Conservation (phyloP, 768 basidiomycete species). For the Hericium rajendrae region DNA sequence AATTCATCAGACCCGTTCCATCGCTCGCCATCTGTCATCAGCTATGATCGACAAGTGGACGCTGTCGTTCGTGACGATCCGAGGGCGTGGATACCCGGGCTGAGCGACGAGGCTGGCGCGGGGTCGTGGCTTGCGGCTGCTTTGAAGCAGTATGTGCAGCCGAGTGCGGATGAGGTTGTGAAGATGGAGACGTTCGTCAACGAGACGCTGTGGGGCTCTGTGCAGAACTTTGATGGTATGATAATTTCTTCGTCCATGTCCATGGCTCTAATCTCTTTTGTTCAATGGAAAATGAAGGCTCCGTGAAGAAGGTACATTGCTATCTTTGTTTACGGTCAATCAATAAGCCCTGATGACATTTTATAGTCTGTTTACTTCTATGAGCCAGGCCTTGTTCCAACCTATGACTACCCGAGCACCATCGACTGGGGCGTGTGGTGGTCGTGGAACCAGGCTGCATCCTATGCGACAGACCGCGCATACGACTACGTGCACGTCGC, state of each 20-base stretch:
- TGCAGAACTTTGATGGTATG: conserved; percentile 43
- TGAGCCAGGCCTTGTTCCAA: conserved; percentile 29
- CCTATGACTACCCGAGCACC: conserved; percentile 37
- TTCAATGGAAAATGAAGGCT: neutral
- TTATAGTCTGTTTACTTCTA: neutral
- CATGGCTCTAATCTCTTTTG: neutral
- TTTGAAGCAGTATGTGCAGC: conserved; percentile 49
- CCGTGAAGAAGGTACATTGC: neutral
- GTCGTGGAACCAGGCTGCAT: conserved; percentile 43
- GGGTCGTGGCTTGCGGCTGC: conserved; percentile 47
- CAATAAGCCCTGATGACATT: neutral
- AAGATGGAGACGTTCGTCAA: conserved; percentile 43
- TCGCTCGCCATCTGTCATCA: conserved; percentile 43
- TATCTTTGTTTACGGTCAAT: neutral
- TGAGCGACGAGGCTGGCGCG: conserved; percentile 52
- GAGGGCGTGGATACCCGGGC: conserved; percentile 49
- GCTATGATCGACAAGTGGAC: conserved; percentile 43
- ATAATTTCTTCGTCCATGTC: neutral
- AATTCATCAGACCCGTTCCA: conserved; percentile 40
- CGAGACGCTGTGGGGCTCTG: conserved; percentile 36
- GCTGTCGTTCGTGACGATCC: conserved; percentile 40
- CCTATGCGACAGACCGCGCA: conserved; percentile 39
- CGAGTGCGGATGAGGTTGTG: conserved; percentile 40
- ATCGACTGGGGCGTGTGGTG: conserved; percentile 48
- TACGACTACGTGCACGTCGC: conserved; percentile 35